Base-by-base conservation (phyloP, 176 grass and related monocot species). In the Carex pumila region DNA sequence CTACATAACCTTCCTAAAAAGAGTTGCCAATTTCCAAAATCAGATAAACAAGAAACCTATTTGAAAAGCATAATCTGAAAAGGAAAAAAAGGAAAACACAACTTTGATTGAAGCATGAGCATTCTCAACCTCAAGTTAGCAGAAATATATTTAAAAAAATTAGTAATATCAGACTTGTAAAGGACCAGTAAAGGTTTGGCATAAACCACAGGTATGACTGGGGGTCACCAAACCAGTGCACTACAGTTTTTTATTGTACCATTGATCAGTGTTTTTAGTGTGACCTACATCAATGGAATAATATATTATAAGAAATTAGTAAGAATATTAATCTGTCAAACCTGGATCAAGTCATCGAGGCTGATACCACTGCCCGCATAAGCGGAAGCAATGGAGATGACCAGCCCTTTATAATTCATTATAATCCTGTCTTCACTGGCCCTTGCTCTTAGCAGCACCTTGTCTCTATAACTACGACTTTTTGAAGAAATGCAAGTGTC, bases 1-100 rank as follows among this genome's bases (percentile, higher is more conserved):
- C 82, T 64, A 88, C 83, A 73, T 83, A 85, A 61, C 87, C 87
- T 85, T 85, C 87, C 87, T 88, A 72, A 72, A 85, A 88, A 52
- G 61, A 63, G 60, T 41, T 83, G 6, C 25, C 7, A 15, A 71
- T 18, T 49, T 71, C 71, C 64, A 61, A 45, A 45, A 36, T 87
- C 21, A 31, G 62, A 19, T 12, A 72, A 72, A 50, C 11, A 53
- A 67, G 19, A 41, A 43, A 8, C 2, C 29, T 30, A 7, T 53
- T 54, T 75, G 0, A 75, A 75, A 75, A 54, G 47, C 21, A 54
- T 75, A 29, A 75, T 75, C 13, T 18, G 14, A 57, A 55, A 55
- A 73, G 18, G 21, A 17, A 31, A 77, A 77, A 53, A 43, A 76
- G 12, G 18, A 18, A 62, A 57, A 11, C 12, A 53, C 21, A 77